Evolutionary conservation across 768 basidiomycete species (phyloP).

Genomic region (Nidula microcarpa): DNA sequence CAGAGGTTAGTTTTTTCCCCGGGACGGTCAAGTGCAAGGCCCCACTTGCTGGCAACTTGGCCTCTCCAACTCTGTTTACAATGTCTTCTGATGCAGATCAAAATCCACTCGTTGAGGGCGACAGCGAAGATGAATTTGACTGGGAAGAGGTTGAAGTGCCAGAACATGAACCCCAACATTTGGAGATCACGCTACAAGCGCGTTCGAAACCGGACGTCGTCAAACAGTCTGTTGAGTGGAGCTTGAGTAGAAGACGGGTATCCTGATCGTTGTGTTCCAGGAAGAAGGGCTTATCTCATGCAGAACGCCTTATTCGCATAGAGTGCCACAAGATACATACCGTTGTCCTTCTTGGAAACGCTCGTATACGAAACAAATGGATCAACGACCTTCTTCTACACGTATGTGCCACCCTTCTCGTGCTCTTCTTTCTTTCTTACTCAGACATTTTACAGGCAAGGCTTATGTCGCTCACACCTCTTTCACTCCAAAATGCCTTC

Average conservation of each 20-base stretch:
- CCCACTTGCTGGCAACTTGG: neutral
- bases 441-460: conserved; percentile 59
- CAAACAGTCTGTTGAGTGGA: conserved; percentile 43
- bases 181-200: conserved; percentile 72
- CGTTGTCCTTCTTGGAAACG: conserved; percentile 73
- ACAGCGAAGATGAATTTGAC: conserved; percentile 69
- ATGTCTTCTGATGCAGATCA: conserved; percentile 16
- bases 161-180: conserved; percentile 36
- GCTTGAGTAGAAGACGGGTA: neutral
- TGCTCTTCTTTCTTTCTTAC: conserved; percentile 2
- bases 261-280: conserved; percentile 13
- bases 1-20: neutral
- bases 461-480: conserved; percentile 81
- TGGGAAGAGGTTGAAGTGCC: conserved; percentile 78
- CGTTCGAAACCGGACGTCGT: conserved; percentile 28
- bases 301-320: conserved; percentile 72
- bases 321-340: conserved; percentile 91
- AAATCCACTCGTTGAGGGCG: conserved; percentile 16
- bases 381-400: conserved; percentile 80
- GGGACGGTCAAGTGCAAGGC: neutral
- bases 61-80: neutral
- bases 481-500: conserved; percentile 78
- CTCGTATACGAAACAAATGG: conserved; percentile 75
- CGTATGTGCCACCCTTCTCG: conserved; percentile 40
- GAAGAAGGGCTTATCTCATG: conserved; percentile 52